These are phyloP conservation scores for Coemansia sp. DNA, from an alignment of 192 early-diverging fungal genomes.

Conservation along the genomic window DNA sequence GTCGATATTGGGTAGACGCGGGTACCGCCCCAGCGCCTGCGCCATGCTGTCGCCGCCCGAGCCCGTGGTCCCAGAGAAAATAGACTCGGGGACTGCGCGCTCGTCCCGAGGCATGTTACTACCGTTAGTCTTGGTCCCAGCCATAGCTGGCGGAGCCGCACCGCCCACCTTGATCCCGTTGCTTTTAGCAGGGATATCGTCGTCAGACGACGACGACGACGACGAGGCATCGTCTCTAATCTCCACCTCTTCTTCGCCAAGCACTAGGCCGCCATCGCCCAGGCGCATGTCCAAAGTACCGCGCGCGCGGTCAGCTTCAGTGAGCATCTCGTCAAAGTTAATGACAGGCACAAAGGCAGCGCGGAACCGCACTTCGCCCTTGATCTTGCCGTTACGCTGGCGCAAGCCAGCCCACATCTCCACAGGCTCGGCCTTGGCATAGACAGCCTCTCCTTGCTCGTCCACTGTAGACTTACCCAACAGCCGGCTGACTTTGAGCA, in stretches of 20 bases:
- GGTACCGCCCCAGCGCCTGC: constrained; percentile 48
- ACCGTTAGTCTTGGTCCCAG: constrained; percentile 3
- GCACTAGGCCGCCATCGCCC: constrained; percentile 43
- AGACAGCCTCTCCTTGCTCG: constrained; percentile 46
- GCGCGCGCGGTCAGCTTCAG: constrained; percentile 41
- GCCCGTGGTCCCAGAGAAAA: constrained; percentile 49
- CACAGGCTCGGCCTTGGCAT: constrained; percentile 42
- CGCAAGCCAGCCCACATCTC: constrained; percentile 62
- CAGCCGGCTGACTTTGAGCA: constrained; percentile 61
- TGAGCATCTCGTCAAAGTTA: constrained; percentile 56
- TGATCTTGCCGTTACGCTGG: constrained; percentile 61
- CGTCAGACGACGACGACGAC: constrained; percentile 14
- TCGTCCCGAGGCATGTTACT: constrained; percentile 11
- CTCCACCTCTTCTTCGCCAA: constrained; percentile 37
- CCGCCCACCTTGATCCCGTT: constrained; percentile 8
- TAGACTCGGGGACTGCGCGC: constrained; percentile 23
- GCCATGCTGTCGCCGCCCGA: constrained; percentile 33
- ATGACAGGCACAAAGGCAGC: constrained; percentile 62
- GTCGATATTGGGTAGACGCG: constrained; percentile 55
- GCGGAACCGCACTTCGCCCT: constrained; percentile 63
- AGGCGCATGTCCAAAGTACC: constrained; percentile 47
- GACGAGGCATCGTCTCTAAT: neutral
- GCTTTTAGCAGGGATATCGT: neutral
- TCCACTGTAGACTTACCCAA: constrained; percentile 45
- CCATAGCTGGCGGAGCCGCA: neutral